phyloP scores from a whole-genome alignment of 768 basidiomycete species.

The Leccinum ochraceum region DNA sequence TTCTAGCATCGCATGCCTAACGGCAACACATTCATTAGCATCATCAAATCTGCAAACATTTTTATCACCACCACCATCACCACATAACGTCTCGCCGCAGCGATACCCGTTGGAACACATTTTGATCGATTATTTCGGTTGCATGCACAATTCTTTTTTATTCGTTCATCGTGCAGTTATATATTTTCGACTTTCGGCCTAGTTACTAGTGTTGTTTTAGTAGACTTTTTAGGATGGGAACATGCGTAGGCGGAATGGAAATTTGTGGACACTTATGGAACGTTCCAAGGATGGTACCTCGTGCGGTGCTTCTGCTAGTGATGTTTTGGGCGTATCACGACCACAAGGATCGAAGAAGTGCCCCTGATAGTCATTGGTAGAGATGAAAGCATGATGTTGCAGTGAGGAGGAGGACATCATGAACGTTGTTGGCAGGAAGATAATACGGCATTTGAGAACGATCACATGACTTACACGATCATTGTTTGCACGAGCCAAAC shows the following conservation, averaged over 20 bases:
- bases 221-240: conserved; percentile 13
- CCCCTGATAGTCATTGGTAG: background rate
- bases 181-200: conserved; percentile 26
- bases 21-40: conserved; percentile 9
- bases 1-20: conserved; percentile 11
- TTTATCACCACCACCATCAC: conserved; percentile 4
- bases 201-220: conserved; percentile 22
- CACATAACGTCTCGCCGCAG: conserved; percentile 5
- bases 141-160: conserved; percentile 9
- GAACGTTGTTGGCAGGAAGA: background rate
- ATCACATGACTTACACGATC: conserved; percentile 26
- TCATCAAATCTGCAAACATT: conserved; percentile 1
- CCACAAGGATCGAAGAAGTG: background rate
- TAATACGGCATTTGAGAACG: background rate
- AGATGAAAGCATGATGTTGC: background rate
- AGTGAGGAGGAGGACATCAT: background rate
- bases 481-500: conserved; percentile 33
- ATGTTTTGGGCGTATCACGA: background rate
- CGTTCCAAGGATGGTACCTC: background rate
- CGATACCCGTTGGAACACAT: conserved; percentile 1
- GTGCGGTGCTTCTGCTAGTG: background rate
- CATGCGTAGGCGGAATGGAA: conserved; percentile 4
- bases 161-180: conserved; percentile 21
- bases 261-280: conserved; percentile 1
- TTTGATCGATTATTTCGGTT: conserved; percentile 2